Conservation (phyloP, 2,329 filamentous ascomycete species). For the Cladophialophora exuberans region DNA sequence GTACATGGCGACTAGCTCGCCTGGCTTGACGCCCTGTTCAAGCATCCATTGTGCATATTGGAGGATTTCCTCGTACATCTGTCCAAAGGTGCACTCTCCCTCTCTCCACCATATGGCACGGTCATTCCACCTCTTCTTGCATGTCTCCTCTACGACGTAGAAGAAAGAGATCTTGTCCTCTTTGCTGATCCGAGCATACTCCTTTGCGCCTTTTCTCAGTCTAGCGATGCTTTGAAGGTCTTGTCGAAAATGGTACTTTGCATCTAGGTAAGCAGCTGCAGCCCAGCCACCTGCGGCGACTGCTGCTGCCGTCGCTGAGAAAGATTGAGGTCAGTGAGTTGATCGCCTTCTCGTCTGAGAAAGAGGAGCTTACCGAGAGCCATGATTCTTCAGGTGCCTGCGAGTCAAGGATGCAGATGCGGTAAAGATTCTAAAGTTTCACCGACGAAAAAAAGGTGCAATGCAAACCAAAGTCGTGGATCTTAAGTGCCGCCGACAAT, state of each 20-base stretch:
- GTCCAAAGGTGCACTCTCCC: slow-evolving; percentile 61
- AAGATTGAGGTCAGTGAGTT: slow-evolving; percentile 1
- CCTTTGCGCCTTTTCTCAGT: slow-evolving; percentile 47
- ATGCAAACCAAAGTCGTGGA: too few relatives aligned
- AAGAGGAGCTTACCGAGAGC: slow-evolving; percentile 19
- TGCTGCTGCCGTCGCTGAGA: slow-evolving; percentile 32
- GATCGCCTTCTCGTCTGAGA: neutral
- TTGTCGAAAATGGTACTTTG: slow-evolving; percentile 67
- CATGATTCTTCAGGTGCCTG: slow-evolving; percentile 4
- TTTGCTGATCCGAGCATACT: slow-evolving; percentile 54
- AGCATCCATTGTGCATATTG: slow-evolving; percentile 67
- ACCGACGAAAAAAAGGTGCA: neutral
- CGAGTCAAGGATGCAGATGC: too few relatives aligned
- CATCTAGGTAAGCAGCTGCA: slow-evolving; percentile 66
- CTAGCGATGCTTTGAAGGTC: slow-evolving; percentile 59
- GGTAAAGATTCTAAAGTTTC: neutral
- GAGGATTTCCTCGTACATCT: slow-evolving; percentile 59
- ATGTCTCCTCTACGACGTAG: slow-evolving; percentile 66
- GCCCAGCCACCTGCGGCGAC: slow-evolving; percentile 41
- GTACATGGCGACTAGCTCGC: slow-evolving; percentile 67
- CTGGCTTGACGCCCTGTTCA: slow-evolving; percentile 59
- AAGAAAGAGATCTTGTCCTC: slow-evolving; percentile 63
- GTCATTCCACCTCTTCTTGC: slow-evolving; percentile 54
- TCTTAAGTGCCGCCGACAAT: too few relatives aligned
- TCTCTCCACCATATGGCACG: slow-evolving; percentile 70